A percentile compares a stretch with the other conserved stretches of the same genome.
Evolutionary conservation across 2,329 filamentous ascomycete genomes (phyloP).

Genomic region (Diplodia intermedia): DNA sequence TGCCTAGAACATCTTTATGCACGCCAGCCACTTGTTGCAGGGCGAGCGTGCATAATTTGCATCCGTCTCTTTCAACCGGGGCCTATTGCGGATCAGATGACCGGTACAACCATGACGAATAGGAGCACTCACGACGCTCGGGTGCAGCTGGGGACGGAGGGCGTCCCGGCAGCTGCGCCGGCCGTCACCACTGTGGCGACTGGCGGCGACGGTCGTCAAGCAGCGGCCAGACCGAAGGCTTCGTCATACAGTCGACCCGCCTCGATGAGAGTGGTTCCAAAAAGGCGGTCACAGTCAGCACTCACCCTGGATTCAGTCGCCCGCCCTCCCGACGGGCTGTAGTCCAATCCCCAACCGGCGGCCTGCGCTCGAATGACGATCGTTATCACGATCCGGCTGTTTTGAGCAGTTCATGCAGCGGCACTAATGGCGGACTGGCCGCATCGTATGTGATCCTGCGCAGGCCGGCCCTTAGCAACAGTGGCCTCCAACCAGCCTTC

Average conservation of each 20-base stretch:
- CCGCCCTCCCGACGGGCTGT: neutral
- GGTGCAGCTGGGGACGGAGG: slow-evolving; percentile 11
- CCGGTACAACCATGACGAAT: slow-evolving; percentile 23
- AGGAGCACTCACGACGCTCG: neutral
- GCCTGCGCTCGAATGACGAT: slow-evolving; percentile 5
- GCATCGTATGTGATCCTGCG: slow-evolving; percentile 17
- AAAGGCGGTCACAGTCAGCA: slow-evolving; percentile 17
- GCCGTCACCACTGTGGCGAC: slow-evolving; percentile 13
- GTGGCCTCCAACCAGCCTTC: slow-evolving; percentile 19
- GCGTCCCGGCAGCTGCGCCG: slow-evolving; percentile 2
- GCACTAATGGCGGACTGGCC: slow-evolving; percentile 1
- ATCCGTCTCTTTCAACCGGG: slow-evolving; percentile 1
- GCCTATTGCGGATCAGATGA: slow-evolving; percentile 13
- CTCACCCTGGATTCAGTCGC: neutral
- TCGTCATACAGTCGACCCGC: neutral
- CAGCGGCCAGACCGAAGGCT: neutral
- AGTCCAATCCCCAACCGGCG: slow-evolving; percentile 3
- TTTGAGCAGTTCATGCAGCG: slow-evolving; percentile 15
- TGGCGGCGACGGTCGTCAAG: neutral
- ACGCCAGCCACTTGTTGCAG: slow-evolving; percentile 1
- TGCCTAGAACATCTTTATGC: slow-evolving; percentile 21
- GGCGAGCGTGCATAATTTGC: neutral
- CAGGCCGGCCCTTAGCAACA: slow-evolving; percentile 10
- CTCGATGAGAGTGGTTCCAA: neutral
- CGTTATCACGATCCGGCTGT: slow-evolving; percentile 18